Percentiles rank a stretch among this genome's conserved stretches.
These are phyloP conservation scores for Yamadazyma kitorensis DNA, from an alignment of 805 yeast species.

Conservation along the genomic window DNA sequence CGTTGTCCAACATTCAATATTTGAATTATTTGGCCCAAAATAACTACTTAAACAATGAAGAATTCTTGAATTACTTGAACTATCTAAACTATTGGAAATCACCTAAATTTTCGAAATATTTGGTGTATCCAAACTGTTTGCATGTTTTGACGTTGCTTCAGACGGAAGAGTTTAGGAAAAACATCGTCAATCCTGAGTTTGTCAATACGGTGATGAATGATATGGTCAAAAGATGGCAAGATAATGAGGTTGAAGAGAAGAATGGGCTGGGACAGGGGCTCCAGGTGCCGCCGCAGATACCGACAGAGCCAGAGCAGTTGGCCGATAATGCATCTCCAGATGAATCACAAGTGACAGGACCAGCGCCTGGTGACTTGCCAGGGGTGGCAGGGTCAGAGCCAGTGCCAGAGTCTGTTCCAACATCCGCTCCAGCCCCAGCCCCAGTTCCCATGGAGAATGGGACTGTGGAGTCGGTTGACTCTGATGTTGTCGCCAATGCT, in stretches of 20 bases:
- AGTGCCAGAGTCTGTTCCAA: too few species aligned
- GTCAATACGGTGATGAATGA: conserved; percentile 65
- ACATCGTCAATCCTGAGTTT: conserved; percentile 54
- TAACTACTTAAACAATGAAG: conserved; percentile 65
- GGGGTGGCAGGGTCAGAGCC: too few species aligned
- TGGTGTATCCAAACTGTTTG: conserved; percentile 85
- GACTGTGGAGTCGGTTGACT: too few species aligned
- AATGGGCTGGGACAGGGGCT: too few species aligned
- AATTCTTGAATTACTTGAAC: conserved; percentile 70
- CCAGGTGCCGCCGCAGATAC: too few species aligned
- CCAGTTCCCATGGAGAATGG: too few species aligned
- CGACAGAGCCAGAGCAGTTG: too few species aligned
- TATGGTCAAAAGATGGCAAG: conserved; percentile 69
- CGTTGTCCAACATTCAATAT: conserved; percentile 86
- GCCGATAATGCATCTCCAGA: too few species aligned
- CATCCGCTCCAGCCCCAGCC: too few species aligned
- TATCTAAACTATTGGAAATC: conserved; percentile 85
- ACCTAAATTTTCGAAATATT: conserved; percentile 65
- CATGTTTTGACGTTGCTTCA: conserved; percentile 69
- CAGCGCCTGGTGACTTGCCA: too few species aligned
- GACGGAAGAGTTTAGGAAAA: conserved; percentile 50
- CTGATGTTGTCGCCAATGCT: too few species aligned
- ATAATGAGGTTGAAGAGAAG: conserved; percentile 10
- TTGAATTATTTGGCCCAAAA: conserved; percentile 84
- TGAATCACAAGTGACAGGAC: too few species aligned